Conservation (phyloP, 306 rosid genomes). For the Acacia crassicarpa region DNA sequence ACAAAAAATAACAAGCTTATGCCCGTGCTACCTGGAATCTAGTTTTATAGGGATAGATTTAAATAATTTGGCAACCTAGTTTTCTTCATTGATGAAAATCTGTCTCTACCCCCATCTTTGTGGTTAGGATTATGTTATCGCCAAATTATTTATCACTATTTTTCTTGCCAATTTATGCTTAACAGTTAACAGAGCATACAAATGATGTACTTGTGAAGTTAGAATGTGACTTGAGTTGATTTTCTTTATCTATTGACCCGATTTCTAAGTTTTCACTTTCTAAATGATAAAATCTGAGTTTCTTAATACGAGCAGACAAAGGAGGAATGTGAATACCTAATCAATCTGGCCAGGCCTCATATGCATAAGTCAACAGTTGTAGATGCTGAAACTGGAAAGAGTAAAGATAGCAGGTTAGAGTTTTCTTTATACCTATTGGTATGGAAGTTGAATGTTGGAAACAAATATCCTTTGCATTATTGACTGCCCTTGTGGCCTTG, state of each 20-base stretch:
- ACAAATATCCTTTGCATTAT: slow-evolving; percentile 7
- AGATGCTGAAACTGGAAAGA: slow-evolving; percentile 90
- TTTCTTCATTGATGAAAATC: slow-evolving; percentile 22
- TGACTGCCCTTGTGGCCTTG: background rate
- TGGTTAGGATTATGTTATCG: background rate
- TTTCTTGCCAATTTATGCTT: slow-evolving; percentile 20
- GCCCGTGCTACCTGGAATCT: background rate
- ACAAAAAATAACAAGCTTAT: background rate
- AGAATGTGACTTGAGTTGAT: slow-evolving; percentile 11
- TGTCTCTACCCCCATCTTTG: slow-evolving; percentile 1
- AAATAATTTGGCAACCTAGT: slow-evolving; percentile 8
- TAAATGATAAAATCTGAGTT: slow-evolving; percentile 37
- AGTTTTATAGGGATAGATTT: background rate
- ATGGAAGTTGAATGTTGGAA: slow-evolving; percentile 10
- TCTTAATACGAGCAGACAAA: slow-evolving; percentile 62
- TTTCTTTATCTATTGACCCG: background rate
- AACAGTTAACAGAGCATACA: slow-evolving; percentile 7
- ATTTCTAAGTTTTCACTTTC: slow-evolving; percentile 13
- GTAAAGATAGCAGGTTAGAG: slow-evolving; percentile 91
- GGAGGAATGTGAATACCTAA: slow-evolving; percentile 85
- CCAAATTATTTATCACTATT: slow-evolving; percentile 4
- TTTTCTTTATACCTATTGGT: slow-evolving; percentile 22
- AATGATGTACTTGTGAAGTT: slow-evolving; percentile 6
- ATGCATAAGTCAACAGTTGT: slow-evolving; percentile 93
- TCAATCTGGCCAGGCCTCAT: slow-evolving; percentile 71